Percentiles rank a stretch among this genome's conserved stretches.
Conservation (phyloP, 768 basidiomycete genomes). For the Tylopilus balloui region DNA sequence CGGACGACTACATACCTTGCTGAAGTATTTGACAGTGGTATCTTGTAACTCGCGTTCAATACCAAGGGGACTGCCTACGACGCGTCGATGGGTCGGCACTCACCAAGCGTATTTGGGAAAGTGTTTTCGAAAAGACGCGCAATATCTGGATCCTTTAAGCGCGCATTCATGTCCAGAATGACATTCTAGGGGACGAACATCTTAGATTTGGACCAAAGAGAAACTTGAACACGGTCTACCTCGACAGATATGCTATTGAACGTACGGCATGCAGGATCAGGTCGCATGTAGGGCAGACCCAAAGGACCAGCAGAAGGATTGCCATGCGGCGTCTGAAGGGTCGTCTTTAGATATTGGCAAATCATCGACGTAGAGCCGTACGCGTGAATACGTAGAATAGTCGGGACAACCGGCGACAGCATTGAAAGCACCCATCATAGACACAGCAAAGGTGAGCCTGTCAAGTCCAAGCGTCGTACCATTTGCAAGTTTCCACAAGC, state of each 20-base stretch:
- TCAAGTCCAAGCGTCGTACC: conserved; percentile 24
- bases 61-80: neutral
- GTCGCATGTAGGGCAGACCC: conserved; percentile 69
- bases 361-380: conserved; percentile 13
- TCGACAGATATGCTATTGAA: conserved; percentile 75
- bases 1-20: conserved; percentile 36
- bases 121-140: conserved; percentile 79
- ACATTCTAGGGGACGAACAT: conserved; percentile 46
- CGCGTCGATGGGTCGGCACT: conserved; percentile 11
- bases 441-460: conserved; percentile 18
- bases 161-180: conserved; percentile 64
- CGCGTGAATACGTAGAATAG: conserved; percentile 58
- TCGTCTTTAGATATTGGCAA: neutral
- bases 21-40: conserved; percentile 77
- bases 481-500: conserved; percentile 8
- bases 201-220: neutral
- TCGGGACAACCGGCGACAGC: conserved; percentile 49
- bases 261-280: conserved; percentile 62
- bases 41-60: conserved; percentile 37
- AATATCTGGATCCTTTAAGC: conserved; percentile 72
- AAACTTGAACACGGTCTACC: conserved; percentile 34
- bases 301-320: conserved; percentile 56
- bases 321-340: conserved; percentile 52
- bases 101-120: conserved; percentile 78
- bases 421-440: conserved; percentile 19